Percentiles rank a stretch among this genome's conserved stretches.
These are phyloP conservation scores for Erythrophleum ivorense DNA, from an alignment of 331 rosid species.

Conservation along the genomic window DNA sequence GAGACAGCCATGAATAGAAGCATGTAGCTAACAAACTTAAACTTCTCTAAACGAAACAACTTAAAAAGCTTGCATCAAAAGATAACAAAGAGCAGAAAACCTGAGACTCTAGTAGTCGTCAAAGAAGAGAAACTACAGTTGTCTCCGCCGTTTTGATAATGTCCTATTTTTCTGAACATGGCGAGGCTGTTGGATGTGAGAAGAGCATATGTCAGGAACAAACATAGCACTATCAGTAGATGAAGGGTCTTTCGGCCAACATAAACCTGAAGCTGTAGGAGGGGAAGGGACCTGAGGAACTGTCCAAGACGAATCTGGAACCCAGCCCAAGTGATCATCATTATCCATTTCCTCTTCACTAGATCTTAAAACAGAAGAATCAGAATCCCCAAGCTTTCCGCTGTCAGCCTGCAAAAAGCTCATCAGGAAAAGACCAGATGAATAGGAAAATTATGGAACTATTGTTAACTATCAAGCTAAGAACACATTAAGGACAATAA, in stretches of 20 bases:
- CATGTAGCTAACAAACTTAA: constrained; percentile 19
- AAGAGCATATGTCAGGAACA: constrained; percentile 76
- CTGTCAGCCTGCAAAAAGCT: constrained; percentile 71
- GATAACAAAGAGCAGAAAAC: constrained; percentile 30
- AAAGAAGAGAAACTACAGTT: constrained; percentile 39
- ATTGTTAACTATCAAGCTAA: constrained; percentile 7
- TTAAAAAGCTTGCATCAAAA: constrained; percentile 31
- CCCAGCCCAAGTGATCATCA: constrained; percentile 58
- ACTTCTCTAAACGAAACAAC: constrained; percentile 32
- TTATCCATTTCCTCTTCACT: constrained; percentile 61
- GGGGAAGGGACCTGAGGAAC: constrained; percentile 95
- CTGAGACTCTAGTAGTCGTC: constrained; percentile 18
- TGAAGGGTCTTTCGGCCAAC: constrained; percentile 75
- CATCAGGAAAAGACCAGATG: constrained; percentile 22
- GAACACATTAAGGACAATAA: not conserved
- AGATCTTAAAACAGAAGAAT: constrained; percentile 63
- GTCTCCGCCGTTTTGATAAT: constrained; percentile 53
- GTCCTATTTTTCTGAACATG: constrained; percentile 39
- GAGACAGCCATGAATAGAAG: not conserved
- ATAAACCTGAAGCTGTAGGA: constrained; percentile 85
- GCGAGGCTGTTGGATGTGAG: constrained; percentile 43
- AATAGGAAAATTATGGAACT: constrained; percentile 35
- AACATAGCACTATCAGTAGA: constrained; percentile 47
- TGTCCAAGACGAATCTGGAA: constrained; percentile 77
- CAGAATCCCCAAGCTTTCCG: constrained; percentile 76